Evolutionary conservation across 306 rosid species (phyloP).

Genomic region (Lathyrus sativus): DNA sequence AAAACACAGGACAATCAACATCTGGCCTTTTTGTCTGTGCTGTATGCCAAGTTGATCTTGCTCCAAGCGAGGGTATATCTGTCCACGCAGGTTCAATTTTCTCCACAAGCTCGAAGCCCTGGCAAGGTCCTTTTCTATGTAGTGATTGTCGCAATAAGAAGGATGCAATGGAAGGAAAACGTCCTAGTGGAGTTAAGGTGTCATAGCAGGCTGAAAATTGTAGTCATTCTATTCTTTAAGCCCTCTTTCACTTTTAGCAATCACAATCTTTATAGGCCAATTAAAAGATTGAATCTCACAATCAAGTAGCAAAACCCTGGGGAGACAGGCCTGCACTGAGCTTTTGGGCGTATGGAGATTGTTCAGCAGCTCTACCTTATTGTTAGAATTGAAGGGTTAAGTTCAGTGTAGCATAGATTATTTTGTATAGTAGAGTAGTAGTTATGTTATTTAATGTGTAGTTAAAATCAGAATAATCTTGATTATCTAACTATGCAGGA

Average conservation of each 20-base stretch:
- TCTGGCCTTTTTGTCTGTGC: conserved; percentile 85
- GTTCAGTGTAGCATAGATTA: conserved; percentile 33
- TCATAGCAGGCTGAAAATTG: conserved; percentile 46
- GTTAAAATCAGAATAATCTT: conserved; percentile 14
- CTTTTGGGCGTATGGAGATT: conserved; percentile 37
- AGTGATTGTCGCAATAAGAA: conserved; percentile 84
- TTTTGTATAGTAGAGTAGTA: conserved; percentile 37
- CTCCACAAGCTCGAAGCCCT: conserved; percentile 88
- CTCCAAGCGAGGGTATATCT: conserved; percentile 88
- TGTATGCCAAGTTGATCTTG: conserved; percentile 90
- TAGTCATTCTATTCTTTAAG: conserved; percentile 42
- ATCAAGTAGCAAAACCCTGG: conserved; percentile 36
- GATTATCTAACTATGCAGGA: conserved; percentile 22
- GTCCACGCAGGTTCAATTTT: conserved; percentile 93
- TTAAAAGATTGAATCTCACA: conserved; percentile 53
- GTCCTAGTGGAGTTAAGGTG: conserved; percentile 87
- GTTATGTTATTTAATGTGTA: conserved; percentile 31
- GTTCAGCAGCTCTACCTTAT: conserved; percentile 25
- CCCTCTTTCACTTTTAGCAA: conserved; percentile 38
- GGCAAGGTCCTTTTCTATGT: conserved; percentile 98
- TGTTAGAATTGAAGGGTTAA: conserved; percentile 37
- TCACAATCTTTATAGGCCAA: conserved; percentile 48
- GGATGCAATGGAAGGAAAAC: conserved; percentile 99
- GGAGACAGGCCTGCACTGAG: conserved; percentile 33
- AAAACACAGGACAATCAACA: conserved; percentile 65